phyloP scores from a whole-genome alignment of 441 rosid genomes.

The Adansonia rubrostipa region DNA sequence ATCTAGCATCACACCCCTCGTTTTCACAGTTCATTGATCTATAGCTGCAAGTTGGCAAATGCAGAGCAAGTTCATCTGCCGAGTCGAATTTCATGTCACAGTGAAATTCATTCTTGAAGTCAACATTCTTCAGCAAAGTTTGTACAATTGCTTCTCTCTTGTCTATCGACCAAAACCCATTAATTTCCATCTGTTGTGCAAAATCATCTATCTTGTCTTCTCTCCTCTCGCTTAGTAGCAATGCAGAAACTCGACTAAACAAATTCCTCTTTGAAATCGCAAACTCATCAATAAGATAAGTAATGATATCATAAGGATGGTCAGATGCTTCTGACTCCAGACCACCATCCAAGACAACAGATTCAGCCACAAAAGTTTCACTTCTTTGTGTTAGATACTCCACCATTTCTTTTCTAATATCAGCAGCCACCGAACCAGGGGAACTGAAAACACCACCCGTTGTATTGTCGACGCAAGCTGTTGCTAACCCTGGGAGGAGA shows the following conservation, averaged over 20 bases:
- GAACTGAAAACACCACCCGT: conserved; percentile 78
- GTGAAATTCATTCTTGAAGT: conserved; percentile 65
- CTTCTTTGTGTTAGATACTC: conserved; percentile 75
- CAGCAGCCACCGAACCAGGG: conserved; percentile 84
- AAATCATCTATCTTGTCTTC: conserved; percentile 91
- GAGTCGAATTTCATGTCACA: conserved; percentile 66
- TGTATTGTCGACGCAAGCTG: conserved; percentile 89
- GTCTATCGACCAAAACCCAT: conserved; percentile 77
- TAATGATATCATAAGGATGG: conserved; percentile 73
- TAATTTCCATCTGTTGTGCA: conserved; percentile 82
- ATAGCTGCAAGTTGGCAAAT: conserved; percentile 53
- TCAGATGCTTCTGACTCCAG: conserved; percentile 57
- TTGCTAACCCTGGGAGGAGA: conserved; percentile 80
- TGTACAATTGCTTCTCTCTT: conserved; percentile 67
- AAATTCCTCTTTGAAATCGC: conserved; percentile 73
- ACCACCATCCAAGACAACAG: conserved; percentile 61
- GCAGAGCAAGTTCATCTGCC: conserved; percentile 56
- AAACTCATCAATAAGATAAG: conserved; percentile 79
- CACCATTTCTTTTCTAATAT: conserved; percentile 76
- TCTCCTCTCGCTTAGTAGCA: conserved; percentile 84
- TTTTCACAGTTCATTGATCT: conserved; percentile 65
- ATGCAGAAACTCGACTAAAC: conserved; percentile 80
- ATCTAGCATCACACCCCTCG: conserved; percentile 66
- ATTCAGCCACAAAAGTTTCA: conserved; percentile 79
- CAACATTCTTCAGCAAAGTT: conserved; percentile 75